Conservation (phyloP, 1,284 basidiomycete genomes). For the Apiotrichum porosum region DNA sequence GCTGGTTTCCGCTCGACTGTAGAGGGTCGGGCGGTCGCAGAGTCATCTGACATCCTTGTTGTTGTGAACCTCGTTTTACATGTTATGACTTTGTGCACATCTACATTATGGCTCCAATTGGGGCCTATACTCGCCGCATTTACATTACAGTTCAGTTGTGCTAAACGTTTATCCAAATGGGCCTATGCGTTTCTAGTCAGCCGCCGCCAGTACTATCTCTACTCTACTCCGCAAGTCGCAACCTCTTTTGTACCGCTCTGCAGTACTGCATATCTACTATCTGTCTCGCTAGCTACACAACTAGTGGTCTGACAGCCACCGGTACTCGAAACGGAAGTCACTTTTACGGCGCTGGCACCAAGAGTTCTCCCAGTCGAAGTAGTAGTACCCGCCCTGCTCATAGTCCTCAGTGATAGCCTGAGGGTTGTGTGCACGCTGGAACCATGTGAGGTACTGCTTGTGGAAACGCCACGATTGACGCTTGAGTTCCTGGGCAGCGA, state of each 20-base stretch:
- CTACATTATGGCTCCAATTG: too few species aligned
- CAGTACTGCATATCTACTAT: neutral
- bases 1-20: too few species aligned
- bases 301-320: constrained; percentile 80
- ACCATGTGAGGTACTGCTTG: constrained; percentile 99
- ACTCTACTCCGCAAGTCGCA: too few species aligned
- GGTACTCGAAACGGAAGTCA: constrained; percentile 92
- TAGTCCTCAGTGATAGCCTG: constrained; percentile 99
- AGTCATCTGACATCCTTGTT: too few species aligned
- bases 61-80: neutral
- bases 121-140: too few species aligned
- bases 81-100: too few species aligned
- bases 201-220: too few species aligned
- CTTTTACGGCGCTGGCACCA: constrained; percentile 99
- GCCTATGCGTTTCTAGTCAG: too few species aligned
- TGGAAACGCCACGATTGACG: constrained; percentile 99
- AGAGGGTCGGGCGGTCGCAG: too few species aligned
- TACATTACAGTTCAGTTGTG: too few species aligned
- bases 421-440: constrained; percentile 98
- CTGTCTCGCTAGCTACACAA: neutral
- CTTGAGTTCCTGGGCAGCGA: constrained; percentile 96
- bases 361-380: constrained; percentile 95
- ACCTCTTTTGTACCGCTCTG: neutral
- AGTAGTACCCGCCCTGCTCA: constrained; percentile 96
- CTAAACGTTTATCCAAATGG: too few species aligned